Base-by-base conservation (phyloP, 805 yeast genomes). In the Pichia phayaonensis region DNA sequence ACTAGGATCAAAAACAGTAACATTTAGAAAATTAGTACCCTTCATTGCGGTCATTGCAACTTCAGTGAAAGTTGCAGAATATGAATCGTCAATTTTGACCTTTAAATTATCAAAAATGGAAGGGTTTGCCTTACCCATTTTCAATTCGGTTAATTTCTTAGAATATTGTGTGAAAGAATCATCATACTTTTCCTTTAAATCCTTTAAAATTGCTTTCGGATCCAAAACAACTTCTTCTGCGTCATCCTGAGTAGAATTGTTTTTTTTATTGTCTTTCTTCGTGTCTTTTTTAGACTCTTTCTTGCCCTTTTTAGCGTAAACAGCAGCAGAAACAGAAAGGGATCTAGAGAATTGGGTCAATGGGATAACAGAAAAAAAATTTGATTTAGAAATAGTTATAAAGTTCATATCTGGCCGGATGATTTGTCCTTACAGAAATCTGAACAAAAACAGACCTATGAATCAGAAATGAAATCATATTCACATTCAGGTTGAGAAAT, bases 1-100 rank as follows among this genome's bases (percentile, higher is more conserved):
- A 47, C 74, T 75, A 8, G 96, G 95, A 61, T 92, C 97, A 65
- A 84, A 92, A 2, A 90, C 90, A 0, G 96, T 89, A n/a, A 92
- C 79, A 31, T 78, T 67, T 47, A 88, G 72, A 57, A 80, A 74
- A 58, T 86, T 76, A 2, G 52, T 48, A 8, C 92, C 94, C 57
- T 84, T 84, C 47, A 80, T 57, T 0, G 84, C 70, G 3, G 92
- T 83, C 54, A 83, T 83, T 1, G 96, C 96, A 27, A 88, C 67
- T 29, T 81, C 72, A 2, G 80, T 76, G 62, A 84, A 84, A 10
- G 44, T 34, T 2, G 74, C 74, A 2, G 70, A 64, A 46, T 74
- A 71, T 15, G 76, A 72, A 42, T 76, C 74, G 36, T 73, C 75
- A 3, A 77, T 59, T 18, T 71, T 69, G 18, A 92, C 75, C 40